Percentiles rank a stretch among this genome's conserved stretches.
Conservation (phyloP, 352 stramenopile genomes). For the Phytophthora sp. region DNA sequence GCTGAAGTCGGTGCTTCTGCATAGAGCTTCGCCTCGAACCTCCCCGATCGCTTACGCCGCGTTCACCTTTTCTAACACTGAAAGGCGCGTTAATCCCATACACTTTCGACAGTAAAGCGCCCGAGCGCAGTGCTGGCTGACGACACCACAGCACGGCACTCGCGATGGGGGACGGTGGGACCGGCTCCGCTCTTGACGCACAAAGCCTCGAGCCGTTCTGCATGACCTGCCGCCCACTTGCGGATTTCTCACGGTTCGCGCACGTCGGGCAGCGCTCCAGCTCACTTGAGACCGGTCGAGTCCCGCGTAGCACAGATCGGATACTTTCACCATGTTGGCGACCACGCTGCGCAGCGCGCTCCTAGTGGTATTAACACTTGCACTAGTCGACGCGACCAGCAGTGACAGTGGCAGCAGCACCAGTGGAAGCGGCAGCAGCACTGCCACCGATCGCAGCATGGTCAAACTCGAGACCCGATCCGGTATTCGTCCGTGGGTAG, state of each 20-base stretch:
- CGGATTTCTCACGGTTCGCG: slow-evolving; percentile 1
- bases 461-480: slow-evolving; percentile 48
- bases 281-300: no score
- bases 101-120: slow-evolving; percentile 2
- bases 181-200: slow-evolving; percentile 22
- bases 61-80: slow-evolving; percentile 28
- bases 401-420: slow-evolving; percentile 7
- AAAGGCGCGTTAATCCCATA: slow-evolving; percentile 1
- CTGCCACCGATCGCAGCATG: slow-evolving; percentile 28
- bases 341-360: background rate
- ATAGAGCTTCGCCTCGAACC: slow-evolving; percentile 4
- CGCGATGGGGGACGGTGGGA: slow-evolving; percentile 19
- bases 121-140: background rate
- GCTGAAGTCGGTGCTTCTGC: slow-evolving; percentile 2
- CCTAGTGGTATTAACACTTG: slow-evolving; percentile 7
- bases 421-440: slow-evolving; percentile 25
- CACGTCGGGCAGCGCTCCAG: background rate
- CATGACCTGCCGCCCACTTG: slow-evolving; percentile 8
- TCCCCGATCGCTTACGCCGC: slow-evolving; percentile 4
- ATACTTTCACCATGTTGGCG: background rate
- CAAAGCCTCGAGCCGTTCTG: slow-evolving; percentile 7
- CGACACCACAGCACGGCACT: slow-evolving; percentile 9
- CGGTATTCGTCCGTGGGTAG: slow-evolving; percentile 60
- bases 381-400: slow-evolving; percentile 21
- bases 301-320: no score